Conservation (phyloP, 2,329 filamentous ascomycete species). For the Tolypocladium tropicale region DNA sequence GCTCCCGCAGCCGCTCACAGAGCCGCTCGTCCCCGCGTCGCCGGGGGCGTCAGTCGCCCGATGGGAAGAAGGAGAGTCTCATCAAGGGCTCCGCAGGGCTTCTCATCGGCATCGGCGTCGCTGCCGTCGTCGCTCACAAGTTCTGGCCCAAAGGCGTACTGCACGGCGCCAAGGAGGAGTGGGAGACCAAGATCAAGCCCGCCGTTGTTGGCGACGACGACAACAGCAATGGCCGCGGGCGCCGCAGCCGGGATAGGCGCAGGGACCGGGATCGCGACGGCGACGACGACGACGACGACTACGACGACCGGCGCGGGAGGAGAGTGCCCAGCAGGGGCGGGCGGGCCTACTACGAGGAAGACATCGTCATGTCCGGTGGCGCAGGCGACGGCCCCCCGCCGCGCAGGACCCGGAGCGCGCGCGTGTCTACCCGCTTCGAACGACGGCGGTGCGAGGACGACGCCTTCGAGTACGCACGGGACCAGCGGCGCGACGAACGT, state of each 20-base stretch:
- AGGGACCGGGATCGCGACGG: background rate
- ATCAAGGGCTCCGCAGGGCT: slow-evolving; percentile 21
- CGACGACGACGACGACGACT: slow-evolving; percentile 4
- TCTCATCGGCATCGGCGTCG: slow-evolving; percentile 23
- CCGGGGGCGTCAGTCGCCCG: slow-evolving; percentile 3
- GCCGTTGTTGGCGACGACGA: background rate
- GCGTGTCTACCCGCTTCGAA: slow-evolving; percentile 6
- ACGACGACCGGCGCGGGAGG: background rate
- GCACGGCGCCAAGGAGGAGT: slow-evolving; percentile 18
- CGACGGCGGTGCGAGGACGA: slow-evolving; percentile 5
- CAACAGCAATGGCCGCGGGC: background rate
- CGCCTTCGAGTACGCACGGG: background rate
- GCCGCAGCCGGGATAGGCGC: background rate
- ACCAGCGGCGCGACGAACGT: slow-evolving; percentile 5
- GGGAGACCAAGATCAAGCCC: slow-evolving; percentile 10
- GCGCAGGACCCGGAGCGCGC: slow-evolving; percentile 4
- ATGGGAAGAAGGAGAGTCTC: slow-evolving; percentile 12
- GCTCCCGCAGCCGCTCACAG: slow-evolving; percentile 9
- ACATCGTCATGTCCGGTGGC: background rate
- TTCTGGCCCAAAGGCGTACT: slow-evolving; percentile 22
- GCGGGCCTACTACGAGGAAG: background rate
- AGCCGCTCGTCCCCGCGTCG: slow-evolving; percentile 11
- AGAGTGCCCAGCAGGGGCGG: background rate
- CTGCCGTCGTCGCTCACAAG: slow-evolving; percentile 22
- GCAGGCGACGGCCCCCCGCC: background rate